Evolutionary conservation across 164 flowering plant species (phyloP).

Genomic region (Chimonanthus salicifolius): DNA sequence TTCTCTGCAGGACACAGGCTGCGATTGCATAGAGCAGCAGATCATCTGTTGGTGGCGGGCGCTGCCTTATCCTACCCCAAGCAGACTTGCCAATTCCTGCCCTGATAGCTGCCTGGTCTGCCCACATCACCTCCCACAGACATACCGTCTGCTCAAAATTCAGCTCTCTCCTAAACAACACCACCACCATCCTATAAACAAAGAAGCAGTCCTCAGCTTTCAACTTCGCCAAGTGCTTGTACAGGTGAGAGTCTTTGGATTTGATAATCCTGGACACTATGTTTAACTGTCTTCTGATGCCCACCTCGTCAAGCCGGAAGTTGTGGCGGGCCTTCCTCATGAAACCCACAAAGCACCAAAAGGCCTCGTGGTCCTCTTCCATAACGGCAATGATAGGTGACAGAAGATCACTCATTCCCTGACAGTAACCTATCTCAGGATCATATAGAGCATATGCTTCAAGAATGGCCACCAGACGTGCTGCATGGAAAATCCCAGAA

Average conservation of each 20-base stretch:
- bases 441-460: constrained; percentile 94
- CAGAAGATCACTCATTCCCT: constrained; percentile 96
- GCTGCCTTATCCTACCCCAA: constrained; percentile 76
- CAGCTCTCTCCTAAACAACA: constrained; percentile 86
- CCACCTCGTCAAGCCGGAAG: constrained; percentile 87
- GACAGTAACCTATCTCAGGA: constrained; percentile 92
- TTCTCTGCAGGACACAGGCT: constrained; percentile 78
- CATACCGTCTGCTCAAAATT: constrained; percentile 81
- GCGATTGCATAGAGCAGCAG: constrained; percentile 87
- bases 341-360: constrained; percentile 96
- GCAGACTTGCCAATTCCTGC: constrained; percentile 83
- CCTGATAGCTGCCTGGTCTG: constrained; percentile 89
- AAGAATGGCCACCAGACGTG: constrained; percentile 87
- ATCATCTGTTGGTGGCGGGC: constrained; percentile 93
- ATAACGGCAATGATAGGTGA: constrained; percentile 85
- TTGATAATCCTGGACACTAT: constrained; percentile 85
- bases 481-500: constrained; percentile 69
- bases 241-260: constrained; percentile 79
- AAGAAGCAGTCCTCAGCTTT: constrained; percentile 94
- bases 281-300: constrained; percentile 76
- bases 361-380: constrained; percentile 81
- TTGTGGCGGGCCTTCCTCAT: constrained; percentile 95
- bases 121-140: constrained; percentile 99
- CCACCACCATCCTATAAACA: constrained; percentile 96
- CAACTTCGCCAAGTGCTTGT: constrained; percentile 78